Evolutionary conservation across 148 eudicot genomes (phyloP), one percentile per base, ranked within the genome.

Genomic region (Dysphania ambrosioides): DNA sequence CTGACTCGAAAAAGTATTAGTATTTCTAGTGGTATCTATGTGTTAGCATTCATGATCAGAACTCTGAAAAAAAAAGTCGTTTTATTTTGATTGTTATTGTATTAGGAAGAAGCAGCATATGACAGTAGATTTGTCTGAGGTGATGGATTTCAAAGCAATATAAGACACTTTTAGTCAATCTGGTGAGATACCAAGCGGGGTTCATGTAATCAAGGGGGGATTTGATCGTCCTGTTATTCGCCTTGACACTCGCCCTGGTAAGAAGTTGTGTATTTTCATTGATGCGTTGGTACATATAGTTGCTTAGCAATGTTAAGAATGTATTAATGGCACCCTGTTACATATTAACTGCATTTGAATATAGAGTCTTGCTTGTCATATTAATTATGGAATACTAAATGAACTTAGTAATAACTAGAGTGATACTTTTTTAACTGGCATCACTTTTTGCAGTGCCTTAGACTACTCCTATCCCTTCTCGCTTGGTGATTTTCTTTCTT

Each of bases 101-200:
- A 77, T 8, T 74, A 93, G 97, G 85, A 93, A 86, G 81, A 89
- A 87, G 77, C 84, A 73, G 72, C 83, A 79, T 57, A 88, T 82
- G 80, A 83, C 91, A 16, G 95, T 93, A 18, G 98, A 91, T 73
- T 87, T 93, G 44, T 87, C 98, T 0, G 86, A 88, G 58, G 95
- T 91, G 51, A 38, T 93, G 47, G 98, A 93, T 86, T 93, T 93
- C 77, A 86, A 80, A 66, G 76, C 85, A 35, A 84, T 93, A 66
- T 61, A 78, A 60, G 87, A 91, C 3, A 74, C 84, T 19, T 91
- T 77, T 55, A 70, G 79, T 72, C 77, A 70, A 57, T 79, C 75
- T 3, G 90, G 85, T 6, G 84, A 87, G 69, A 83, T 85, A 66
- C 86, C 87, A 27, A 65, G 78, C n/a, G 91, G 93, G 6, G 66